These are phyloP conservation scores for Carex parvula DNA, from an alignment of 176 grass and related monocot species.

Conservation along the genomic window DNA sequence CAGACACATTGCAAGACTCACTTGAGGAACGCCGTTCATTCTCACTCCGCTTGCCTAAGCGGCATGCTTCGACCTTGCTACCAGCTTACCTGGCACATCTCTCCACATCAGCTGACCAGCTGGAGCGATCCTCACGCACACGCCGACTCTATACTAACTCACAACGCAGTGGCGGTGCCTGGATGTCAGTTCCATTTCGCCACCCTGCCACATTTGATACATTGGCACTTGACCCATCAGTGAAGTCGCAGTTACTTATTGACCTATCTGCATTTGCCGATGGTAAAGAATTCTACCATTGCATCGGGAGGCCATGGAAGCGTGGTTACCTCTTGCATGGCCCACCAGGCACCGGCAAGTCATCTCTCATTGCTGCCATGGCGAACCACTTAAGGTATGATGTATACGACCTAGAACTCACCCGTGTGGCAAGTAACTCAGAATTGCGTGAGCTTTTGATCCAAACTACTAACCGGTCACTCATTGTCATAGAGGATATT, in stretches of 20 bases:
- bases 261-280: constrained; percentile 71
- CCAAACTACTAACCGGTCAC: constrained; percentile 81
- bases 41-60: constrained; percentile 84
- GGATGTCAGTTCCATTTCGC: constrained; percentile 79
- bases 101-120: constrained; percentile 47
- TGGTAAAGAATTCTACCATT: constrained; percentile 75
- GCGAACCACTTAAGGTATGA: constrained; percentile 92
- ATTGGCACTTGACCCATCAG: constrained; percentile 67
- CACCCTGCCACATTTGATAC: constrained; percentile 90
- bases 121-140: constrained; percentile 74
- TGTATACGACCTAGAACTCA: constrained; percentile 93
- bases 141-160: constrained; percentile 78
- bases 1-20: constrained; percentile 91
- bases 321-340: constrained; percentile 89
- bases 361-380: constrained; percentile 91
- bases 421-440: constrained; percentile 66
- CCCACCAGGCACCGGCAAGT: constrained; percentile 75
- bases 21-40: constrained; percentile 88
- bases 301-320: constrained; percentile 75
- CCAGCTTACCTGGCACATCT: constrained; percentile 70
- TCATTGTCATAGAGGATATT: constrained; percentile 97
- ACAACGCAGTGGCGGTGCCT: constrained; percentile 38
- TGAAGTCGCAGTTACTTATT: constrained; percentile 57
- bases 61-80: constrained; percentile 58
- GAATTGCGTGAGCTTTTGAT: constrained; percentile 78